Conservation (phyloP, 345 rosid genomes). For the Iberis pinnata region DNA sequence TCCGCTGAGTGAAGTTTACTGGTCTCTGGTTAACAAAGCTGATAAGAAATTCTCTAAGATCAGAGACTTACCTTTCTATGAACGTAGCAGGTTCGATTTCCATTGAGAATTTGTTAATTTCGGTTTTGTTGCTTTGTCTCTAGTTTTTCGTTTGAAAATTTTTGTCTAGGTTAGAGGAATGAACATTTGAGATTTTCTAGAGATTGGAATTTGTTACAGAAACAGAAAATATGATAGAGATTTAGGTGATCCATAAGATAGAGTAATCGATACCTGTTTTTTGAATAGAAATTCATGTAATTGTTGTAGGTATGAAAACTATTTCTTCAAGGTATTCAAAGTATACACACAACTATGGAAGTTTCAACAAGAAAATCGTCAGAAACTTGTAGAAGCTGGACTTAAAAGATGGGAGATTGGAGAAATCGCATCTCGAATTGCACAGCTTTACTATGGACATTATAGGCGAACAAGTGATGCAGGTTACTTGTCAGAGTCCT, state of each 20-base stretch:
- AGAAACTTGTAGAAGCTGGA: constrained; percentile 83
- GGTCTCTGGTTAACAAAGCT: constrained; percentile 93
- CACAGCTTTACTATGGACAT: constrained; percentile 89
- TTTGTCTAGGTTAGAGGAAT: not conserved
- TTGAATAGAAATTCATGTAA: not conserved
- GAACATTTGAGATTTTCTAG: not conserved
- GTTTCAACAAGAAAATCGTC: constrained; percentile 91
- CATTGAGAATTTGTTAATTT: not conserved
- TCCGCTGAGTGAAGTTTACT: constrained; percentile 78
- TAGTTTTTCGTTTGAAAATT: not conserved
- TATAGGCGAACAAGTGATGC: constrained; percentile 89
- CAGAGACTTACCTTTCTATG: constrained; percentile 93
- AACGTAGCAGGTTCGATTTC: constrained; percentile 64
- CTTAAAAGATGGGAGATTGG: constrained; percentile 98
- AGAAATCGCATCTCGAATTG: constrained; percentile 89
- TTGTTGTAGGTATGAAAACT: constrained; percentile 62
- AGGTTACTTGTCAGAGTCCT: constrained; percentile 69
- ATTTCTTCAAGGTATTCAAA: constrained; percentile 92
- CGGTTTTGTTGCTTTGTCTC: not conserved
- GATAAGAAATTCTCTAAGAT: constrained; percentile 96
- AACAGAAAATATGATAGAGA: not conserved
- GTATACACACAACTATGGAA: constrained; percentile 96
- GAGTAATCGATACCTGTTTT: not conserved
- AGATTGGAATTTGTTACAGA: too few relatives aligned
- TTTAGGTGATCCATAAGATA: not conserved